Evolutionary conservation across 2,329 filamentous ascomycete genomes (phyloP).

Genomic region (Juglanconis sp.): DNA sequence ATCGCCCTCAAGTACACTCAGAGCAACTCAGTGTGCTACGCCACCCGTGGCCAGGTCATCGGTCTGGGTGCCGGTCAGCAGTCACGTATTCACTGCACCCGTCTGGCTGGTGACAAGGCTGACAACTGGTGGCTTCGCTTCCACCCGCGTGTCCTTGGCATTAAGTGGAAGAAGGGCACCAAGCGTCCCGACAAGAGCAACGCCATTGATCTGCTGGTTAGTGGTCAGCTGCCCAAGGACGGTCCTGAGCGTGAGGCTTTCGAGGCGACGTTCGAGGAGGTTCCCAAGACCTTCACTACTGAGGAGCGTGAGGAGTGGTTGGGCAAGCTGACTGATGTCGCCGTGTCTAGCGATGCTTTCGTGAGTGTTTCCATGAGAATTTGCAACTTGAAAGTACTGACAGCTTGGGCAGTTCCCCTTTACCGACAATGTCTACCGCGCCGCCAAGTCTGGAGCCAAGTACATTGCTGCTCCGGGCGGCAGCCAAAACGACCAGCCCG

Average conservation of each 20-base stretch:
- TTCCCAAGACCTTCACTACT: slow-evolving; percentile 75
- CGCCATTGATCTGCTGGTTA: slow-evolving; percentile 92
- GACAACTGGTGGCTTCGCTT: slow-evolving; percentile 99
- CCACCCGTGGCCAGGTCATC: slow-evolving; percentile 87
- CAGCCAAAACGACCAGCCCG: slow-evolving; percentile 78
- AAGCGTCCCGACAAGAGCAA: slow-evolving; percentile 98
- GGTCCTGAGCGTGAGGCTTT: slow-evolving; percentile 84
- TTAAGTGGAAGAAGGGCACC: slow-evolving; percentile 97
- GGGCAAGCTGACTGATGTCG: slow-evolving; percentile 74
- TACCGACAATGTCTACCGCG: slow-evolving; percentile 95
- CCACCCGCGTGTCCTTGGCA: slow-evolving; percentile 79
- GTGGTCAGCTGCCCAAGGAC: slow-evolving; percentile 78
- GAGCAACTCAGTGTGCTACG: slow-evolving; percentile 98
- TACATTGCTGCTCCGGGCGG: slow-evolving; percentile 93
- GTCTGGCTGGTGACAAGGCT: slow-evolving; percentile 94
- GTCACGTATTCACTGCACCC: slow-evolving; percentile 96
- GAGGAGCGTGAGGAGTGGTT: slow-evolving; percentile 88
- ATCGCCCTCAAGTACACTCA: slow-evolving; percentile 98
- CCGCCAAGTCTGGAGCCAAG: slow-evolving; percentile 83
- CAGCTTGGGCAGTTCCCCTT: slow-evolving; percentile 75
- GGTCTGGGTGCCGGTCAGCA: slow-evolving; percentile 96
- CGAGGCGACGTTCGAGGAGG: slow-evolving; percentile 85
- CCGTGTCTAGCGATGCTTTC: slow-evolving; percentile 91
- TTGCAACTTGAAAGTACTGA: slow-evolving; percentile 21
- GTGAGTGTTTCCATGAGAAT: slow-evolving; percentile 51